Conservation (phyloP, 2,329 filamentous ascomycete species). For the Colletotrichum eremochloae region DNA sequence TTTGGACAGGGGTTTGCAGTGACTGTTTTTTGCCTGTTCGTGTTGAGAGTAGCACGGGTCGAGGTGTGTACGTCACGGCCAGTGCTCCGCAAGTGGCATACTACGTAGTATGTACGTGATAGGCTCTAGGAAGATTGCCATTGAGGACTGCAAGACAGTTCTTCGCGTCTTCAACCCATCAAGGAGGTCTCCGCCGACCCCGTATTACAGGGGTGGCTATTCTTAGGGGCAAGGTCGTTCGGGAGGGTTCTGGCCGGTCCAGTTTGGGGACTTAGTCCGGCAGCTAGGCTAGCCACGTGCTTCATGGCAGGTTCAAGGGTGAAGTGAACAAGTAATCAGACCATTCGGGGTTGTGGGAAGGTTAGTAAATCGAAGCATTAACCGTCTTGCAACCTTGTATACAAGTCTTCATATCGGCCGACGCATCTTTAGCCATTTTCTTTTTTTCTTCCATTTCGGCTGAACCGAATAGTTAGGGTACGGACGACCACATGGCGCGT, state of each 20-base stretch:
- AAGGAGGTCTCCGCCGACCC: background rate
- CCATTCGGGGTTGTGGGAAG: background rate
- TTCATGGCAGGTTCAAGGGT: background rate
- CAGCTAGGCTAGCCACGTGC: background rate
- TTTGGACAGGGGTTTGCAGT: background rate
- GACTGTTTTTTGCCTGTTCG: background rate
- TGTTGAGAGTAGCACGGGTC: background rate
- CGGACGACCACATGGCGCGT: slow-evolving; percentile 1
- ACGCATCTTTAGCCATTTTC: too few species aligned
- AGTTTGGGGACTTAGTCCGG: background rate
- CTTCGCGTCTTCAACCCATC: background rate
- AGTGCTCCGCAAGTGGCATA: background rate
- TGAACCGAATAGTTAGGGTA: background rate
- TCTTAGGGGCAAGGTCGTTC: background rate
- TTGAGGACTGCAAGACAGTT: background rate
- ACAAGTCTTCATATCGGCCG: background rate
- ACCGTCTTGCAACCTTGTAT: background rate
- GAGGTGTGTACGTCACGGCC: background rate
- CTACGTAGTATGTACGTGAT: background rate
- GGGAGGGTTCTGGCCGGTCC: background rate
- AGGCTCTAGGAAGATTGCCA: background rate
- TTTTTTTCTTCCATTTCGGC: background rate
- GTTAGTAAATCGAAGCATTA: background rate
- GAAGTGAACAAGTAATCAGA: background rate
- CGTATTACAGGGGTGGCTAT: background rate